A percentile compares a stretch with the other conserved stretches of the same genome.
Conservation (phyloP, 2,329 filamentous ascomycete genomes). For the Ceratocystis huliohia region DNA sequence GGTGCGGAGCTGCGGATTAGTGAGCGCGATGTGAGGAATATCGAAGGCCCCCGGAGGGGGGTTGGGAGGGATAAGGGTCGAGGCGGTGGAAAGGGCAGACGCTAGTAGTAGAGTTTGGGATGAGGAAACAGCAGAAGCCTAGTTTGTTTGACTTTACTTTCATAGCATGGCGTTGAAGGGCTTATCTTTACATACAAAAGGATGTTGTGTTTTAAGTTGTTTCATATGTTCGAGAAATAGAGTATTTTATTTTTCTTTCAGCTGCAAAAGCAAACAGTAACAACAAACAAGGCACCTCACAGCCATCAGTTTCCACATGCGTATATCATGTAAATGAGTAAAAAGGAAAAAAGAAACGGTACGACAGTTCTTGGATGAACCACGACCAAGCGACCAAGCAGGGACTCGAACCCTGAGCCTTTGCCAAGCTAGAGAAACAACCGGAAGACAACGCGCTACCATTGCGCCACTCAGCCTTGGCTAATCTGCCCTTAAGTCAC, state of each 20-base stretch:
- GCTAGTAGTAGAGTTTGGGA: background rate
- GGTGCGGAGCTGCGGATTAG: slow-evolving; percentile 70
- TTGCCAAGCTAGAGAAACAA: slow-evolving; percentile 21
- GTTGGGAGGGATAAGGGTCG: slow-evolving; percentile 22
- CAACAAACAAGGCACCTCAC: too few relatives aligned
- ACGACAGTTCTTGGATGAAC: background rate
- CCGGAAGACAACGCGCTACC: slow-evolving; percentile 21
- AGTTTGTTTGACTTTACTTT: background rate
- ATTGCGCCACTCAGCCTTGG: slow-evolving; percentile 20
- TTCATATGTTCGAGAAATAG: background rate
- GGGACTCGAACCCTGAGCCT: slow-evolving; percentile 21
- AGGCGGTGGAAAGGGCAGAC: slow-evolving; percentile 25
- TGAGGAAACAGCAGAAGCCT: background rate
- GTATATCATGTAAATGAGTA: too few relatives aligned
- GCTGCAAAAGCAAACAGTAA: background rate
- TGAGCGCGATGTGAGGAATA: slow-evolving; percentile 59
- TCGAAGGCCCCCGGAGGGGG: slow-evolving; percentile 41
- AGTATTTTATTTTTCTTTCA: background rate
- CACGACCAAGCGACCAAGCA: slow-evolving; percentile 16
- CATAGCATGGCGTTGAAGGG: background rate
- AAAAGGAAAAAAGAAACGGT: background rate
- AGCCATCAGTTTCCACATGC: too few relatives aligned
- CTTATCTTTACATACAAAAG: background rate
- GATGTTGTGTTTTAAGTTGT: background rate
- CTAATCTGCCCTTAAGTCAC: background rate